These are phyloP conservation scores for Tuber magnatum DNA, from an alignment of 495 filamentous ascomycete genomes.

Conservation along the genomic window DNA sequence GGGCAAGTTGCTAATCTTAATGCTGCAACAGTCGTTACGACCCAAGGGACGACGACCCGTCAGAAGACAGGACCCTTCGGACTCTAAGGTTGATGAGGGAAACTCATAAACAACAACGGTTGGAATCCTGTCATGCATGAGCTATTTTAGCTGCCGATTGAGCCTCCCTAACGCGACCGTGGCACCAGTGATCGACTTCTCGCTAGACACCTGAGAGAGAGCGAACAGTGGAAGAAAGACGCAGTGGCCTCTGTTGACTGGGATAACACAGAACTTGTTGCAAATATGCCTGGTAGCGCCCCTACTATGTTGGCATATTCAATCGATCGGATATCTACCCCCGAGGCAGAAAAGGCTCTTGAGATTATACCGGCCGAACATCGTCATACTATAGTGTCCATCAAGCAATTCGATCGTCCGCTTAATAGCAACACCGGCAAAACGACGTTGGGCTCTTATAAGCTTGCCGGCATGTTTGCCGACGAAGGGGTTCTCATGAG, in stretches of 20 bases:
- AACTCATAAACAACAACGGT: slow-evolving; percentile 32
- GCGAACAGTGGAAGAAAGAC: slow-evolving; percentile 32
- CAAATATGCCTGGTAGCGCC: slow-evolving; percentile 21
- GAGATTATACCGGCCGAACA: slow-evolving; percentile 25
- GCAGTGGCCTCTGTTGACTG: slow-evolving; percentile 25
- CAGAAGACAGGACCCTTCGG: slow-evolving; percentile 26
- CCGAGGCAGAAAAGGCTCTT: slow-evolving; percentile 22
- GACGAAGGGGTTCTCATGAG: slow-evolving; percentile 29
- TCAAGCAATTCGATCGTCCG: slow-evolving; percentile 24
- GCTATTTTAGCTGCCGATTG: background rate
- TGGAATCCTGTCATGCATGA: background rate
- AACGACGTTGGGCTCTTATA: slow-evolving; percentile 19
- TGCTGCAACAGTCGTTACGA: slow-evolving; percentile 10
- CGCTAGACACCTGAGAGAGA: slow-evolving; percentile 23
- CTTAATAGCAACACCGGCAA: slow-evolving; percentile 13
- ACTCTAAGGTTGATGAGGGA: slow-evolving; percentile 33
- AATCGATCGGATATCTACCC: slow-evolving; percentile 28
- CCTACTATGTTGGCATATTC: slow-evolving; percentile 29
- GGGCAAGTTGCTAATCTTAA: background rate
- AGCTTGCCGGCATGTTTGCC: slow-evolving; percentile 28
- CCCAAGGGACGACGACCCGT: slow-evolving; percentile 19
- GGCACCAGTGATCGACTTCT: slow-evolving; percentile 22
- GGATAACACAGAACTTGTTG: slow-evolving; percentile 25
- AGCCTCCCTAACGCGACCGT: background rate
- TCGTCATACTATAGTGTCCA: slow-evolving; percentile 24